A percentile compares a stretch with the other conserved stretches of the same genome.
phyloP scores from a whole-genome alignment of 1,284 basidiomycete genomes.

The Cryptococcus neoformans region DNA sequence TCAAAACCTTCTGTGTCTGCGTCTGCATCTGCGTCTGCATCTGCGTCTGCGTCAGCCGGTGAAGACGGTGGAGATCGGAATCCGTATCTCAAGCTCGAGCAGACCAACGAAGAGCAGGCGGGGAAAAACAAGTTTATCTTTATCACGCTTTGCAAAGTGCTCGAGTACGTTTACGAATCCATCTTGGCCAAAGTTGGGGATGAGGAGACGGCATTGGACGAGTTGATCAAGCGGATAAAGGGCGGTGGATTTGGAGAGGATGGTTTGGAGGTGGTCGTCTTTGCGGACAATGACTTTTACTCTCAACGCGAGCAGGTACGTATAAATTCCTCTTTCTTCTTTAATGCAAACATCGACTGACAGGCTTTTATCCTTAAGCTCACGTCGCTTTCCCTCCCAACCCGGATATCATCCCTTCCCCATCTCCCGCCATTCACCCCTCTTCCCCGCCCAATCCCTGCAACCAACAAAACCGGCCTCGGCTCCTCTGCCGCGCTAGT shows the following conservation, averaged over 20 bases:
- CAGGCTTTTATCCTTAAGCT: conserved; percentile 53
- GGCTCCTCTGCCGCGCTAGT: conserved; percentile 97
- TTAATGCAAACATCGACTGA: not conserved
- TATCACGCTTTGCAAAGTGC: conserved; percentile 73
- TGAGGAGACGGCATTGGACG: conserved; percentile 32
- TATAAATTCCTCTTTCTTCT: not conserved
- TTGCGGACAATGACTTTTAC: conserved; percentile 97
- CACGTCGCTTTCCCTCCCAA: conserved; percentile 58
- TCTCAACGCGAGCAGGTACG: conserved; percentile 80
- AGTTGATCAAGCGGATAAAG: conserved; percentile 43
- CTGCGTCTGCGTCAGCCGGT: no score
- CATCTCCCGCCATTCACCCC: conserved; percentile 69
- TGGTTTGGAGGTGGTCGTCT: conserved; percentile 69
- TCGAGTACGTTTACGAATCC: conserved; percentile 63
- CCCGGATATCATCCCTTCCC: conserved; percentile 54
- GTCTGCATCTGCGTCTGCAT: no score
- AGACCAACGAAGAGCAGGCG: conserved; percentile 18
- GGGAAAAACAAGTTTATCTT: conserved; percentile 85
- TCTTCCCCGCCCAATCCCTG: conserved; percentile 64
- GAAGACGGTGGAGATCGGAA: no score
- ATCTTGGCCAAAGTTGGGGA: conserved; percentile 50
- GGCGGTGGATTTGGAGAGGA: conserved; percentile 1
- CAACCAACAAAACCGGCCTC: conserved; percentile 97
- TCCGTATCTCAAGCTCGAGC: conserved; percentile 8
- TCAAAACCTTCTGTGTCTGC: no score